phyloP scores from a whole-genome alignment of 1,284 basidiomycete genomes.

The Leccinum griseonigrum region DNA sequence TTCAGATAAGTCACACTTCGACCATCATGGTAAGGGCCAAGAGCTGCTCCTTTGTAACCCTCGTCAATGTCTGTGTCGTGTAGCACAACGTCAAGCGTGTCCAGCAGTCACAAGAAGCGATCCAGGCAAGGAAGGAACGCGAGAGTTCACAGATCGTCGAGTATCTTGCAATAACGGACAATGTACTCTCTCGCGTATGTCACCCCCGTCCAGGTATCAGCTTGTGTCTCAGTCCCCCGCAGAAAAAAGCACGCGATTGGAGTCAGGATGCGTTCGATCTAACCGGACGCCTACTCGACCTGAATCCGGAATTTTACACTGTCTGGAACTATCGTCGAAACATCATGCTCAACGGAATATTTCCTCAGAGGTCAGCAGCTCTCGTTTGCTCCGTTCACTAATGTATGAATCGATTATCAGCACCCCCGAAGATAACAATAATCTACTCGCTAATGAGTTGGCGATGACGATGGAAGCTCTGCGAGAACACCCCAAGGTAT shows the following conservation, averaged over 20 bases:
- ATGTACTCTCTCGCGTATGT: constrained; percentile 65
- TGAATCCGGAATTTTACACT: constrained; percentile 91
- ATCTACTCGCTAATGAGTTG: constrained; percentile 71
- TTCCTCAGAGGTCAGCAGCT: constrained; percentile 54
- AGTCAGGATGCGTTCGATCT: constrained; percentile 66
- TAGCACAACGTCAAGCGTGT: constrained; percentile 82
- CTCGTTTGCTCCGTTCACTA: neutral
- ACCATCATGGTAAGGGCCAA: constrained; percentile 22
- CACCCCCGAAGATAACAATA: constrained; percentile 59
- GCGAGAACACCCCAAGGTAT: constrained; percentile 86
- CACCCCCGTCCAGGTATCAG: neutral
- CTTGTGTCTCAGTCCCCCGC: constrained; percentile 9
- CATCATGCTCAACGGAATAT: constrained; percentile 74
- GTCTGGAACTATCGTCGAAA: constrained; percentile 89
- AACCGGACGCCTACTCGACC: constrained; percentile 73
- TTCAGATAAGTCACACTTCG: too few species aligned
- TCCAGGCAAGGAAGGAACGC: constrained; percentile 62
- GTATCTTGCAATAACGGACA: constrained; percentile 67
- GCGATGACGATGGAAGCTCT: constrained; percentile 77
- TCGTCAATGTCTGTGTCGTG: constrained; percentile 3
- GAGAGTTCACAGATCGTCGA: constrained; percentile 75
- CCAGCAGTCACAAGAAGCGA: constrained; percentile 58
- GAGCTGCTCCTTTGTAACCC: neutral
- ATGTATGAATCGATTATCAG: constrained; percentile 38
- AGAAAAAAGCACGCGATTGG: constrained; percentile 72